These are phyloP conservation scores for Staphylotrichum longicolle DNA, from an alignment of 495 filamentous ascomycete species.

Conservation along the genomic window DNA sequence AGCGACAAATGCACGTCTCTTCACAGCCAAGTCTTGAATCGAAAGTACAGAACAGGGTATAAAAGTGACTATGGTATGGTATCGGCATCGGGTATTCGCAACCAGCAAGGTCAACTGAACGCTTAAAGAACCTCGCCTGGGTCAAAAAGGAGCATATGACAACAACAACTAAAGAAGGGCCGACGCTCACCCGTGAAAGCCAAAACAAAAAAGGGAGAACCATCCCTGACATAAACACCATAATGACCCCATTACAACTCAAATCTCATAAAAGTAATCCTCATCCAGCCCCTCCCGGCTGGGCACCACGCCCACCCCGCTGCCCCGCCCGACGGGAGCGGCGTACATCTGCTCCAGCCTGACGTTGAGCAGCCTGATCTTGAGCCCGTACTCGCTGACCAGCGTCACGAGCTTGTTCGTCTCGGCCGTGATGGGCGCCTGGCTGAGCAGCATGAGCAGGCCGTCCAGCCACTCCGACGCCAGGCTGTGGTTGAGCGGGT, in stretches of 20 bases:
- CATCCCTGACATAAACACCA: too few relatives aligned
- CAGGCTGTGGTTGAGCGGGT: conserved; percentile 73
- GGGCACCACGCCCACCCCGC: conserved; percentile 49
- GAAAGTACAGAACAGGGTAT: conserved; percentile 13
- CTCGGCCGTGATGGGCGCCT: conserved; percentile 94
- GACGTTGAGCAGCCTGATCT: conserved; percentile 91
- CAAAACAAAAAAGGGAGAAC: not conserved
- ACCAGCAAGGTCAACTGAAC: conserved; percentile 5
- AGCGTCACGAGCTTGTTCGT: conserved; percentile 83
- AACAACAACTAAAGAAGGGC: conserved; percentile 14
- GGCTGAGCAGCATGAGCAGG: conserved; percentile 88
- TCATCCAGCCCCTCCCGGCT: conserved; percentile 62
- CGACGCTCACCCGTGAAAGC: not conserved
- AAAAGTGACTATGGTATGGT: conserved; percentile 10
- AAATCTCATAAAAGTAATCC: conserved; percentile 69
- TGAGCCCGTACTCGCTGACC: conserved; percentile 84
- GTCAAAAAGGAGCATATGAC: conserved; percentile 34
- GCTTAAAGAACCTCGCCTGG: not conserved
- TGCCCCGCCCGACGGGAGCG: conserved; percentile 39
- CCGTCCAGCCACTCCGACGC: conserved; percentile 98
- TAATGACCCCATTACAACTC: conserved; percentile 13
- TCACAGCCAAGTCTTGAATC: too few relatives aligned
- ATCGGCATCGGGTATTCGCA: conserved; percentile 12
- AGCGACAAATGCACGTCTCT: not conserved
- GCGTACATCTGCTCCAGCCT: conserved; percentile 71